Conservation (phyloP, 345 rosid species). For the Ailanthus altissimus region DNA sequence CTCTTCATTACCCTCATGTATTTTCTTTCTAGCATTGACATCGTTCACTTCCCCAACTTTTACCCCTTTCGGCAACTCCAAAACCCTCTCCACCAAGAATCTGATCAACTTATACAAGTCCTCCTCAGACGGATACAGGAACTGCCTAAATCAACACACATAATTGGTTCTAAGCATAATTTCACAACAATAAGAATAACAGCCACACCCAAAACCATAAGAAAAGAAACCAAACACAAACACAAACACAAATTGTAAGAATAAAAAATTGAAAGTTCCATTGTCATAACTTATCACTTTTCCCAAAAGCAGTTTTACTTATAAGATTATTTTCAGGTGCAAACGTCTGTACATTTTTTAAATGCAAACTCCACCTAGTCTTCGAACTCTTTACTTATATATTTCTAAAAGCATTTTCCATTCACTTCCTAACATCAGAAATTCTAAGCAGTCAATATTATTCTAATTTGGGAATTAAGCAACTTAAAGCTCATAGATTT, state of each 20-base stretch:
- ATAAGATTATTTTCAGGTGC: too few relatives aligned
- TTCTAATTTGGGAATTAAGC: background rate
- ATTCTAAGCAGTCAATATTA: background rate
- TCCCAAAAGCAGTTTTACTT: background rate
- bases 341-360: too few relatives aligned
- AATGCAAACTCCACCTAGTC: too few relatives aligned
- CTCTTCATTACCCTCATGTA: constrained; percentile 31
- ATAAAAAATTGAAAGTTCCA: background rate
- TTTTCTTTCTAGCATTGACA: constrained; percentile 31
- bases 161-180: constrained; percentile 62
- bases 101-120: constrained; percentile 62
- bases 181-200: constrained; percentile 49
- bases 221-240: constrained; percentile 1
- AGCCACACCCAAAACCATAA: constrained; percentile 28
- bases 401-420: background rate
- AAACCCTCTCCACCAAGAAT: constrained; percentile 71
- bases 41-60: constrained; percentile 32
- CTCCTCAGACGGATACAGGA: constrained; percentile 77
- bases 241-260: background rate
- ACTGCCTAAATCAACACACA: constrained; percentile 80
- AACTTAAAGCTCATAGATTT: background rate
- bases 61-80: constrained; percentile 35
- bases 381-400: background rate
- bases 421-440: background rate
- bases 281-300: background rate